These are phyloP conservation scores for Fonsecaea multimorphosa DNA, from an alignment of 2,329 filamentous ascomycete genomes.

Conservation along the genomic window DNA sequence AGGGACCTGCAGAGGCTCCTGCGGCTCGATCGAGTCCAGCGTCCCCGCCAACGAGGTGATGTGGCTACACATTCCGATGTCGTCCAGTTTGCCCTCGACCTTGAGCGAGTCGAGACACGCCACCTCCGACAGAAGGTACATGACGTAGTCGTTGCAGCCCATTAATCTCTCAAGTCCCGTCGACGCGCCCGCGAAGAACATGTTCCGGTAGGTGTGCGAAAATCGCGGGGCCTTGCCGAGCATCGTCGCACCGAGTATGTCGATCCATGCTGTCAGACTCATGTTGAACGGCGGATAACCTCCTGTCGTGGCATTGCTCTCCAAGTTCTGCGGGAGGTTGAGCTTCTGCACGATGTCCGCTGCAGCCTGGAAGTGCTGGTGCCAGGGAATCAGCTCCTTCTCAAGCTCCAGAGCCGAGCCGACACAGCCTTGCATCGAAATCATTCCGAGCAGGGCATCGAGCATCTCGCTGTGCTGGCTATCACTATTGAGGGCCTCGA, in stretches of 20 bases:
- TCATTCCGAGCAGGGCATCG: constrained; percentile 90
- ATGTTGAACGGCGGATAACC: constrained; percentile 86
- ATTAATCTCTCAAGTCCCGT: constrained; percentile 90
- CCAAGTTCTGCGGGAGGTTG: constrained; percentile 71
- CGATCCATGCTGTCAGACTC: constrained; percentile 92
- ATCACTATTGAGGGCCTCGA: constrained; percentile 78
- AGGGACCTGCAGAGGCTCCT: constrained; percentile 66
- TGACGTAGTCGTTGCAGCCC: constrained; percentile 95
- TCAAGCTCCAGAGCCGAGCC: constrained; percentile 80
- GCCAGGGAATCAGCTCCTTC: constrained; percentile 90
- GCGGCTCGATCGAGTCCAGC: constrained; percentile 35
- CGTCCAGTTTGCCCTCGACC: constrained; percentile 75
- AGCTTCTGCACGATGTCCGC: constrained; percentile 85
- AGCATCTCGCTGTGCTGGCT: constrained; percentile 85
- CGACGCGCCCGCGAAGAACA: constrained; percentile 71
- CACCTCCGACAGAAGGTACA: constrained; percentile 98
- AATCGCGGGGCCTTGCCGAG: constrained; percentile 83
- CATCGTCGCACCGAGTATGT: constrained; percentile 95
- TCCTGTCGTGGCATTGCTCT: constrained; percentile 59
- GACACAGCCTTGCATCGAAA: constrained; percentile 94
- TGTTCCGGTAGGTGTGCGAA: constrained; percentile 93
- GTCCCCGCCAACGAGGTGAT: constrained; percentile 82
- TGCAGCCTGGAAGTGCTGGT: constrained; percentile 93
- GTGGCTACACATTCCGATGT: constrained; percentile 85
- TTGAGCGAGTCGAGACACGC: constrained; percentile 93